Conservation (phyloP, 805 yeast genomes). For the Candida xiaguanensis region DNA sequence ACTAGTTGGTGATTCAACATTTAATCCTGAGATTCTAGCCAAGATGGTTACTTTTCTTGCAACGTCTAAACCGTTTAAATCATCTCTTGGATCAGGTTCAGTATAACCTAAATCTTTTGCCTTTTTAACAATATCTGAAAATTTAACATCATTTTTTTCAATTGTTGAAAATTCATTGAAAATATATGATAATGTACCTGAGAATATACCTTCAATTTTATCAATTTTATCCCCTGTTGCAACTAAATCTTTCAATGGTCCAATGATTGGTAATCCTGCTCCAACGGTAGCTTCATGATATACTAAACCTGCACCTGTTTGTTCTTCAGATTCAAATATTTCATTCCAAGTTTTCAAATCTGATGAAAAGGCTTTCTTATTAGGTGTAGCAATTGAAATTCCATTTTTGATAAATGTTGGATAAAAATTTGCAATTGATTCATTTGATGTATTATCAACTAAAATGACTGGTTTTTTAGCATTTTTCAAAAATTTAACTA, state of each 20-base stretch:
- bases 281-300: conserved; percentile 99
- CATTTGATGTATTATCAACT: conserved; percentile 93
- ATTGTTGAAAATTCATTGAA: conserved; percentile 88
- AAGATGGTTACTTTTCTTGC: conserved; percentile 97
- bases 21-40: conserved; percentile 86
- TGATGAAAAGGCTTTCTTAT: conserved; percentile 93
- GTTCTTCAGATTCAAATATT: conserved; percentile 55
- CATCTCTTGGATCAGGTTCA: conserved; percentile 99
- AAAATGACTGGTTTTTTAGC: conserved; percentile 76
- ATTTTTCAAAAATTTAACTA: conserved; percentile 58
- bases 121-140: conserved; percentile 82
- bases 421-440: conserved; percentile 69
- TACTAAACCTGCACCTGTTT: conserved; percentile 63
- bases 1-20: conserved; percentile 81
- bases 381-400: conserved; percentile 95
- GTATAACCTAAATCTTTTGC: conserved; percentile 95
- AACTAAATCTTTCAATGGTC: conserved; percentile 82
- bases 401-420: conserved; percentile 71
- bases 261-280: conserved; percentile 94
- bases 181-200: conserved; percentile 93
- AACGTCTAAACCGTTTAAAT: conserved; percentile 94
- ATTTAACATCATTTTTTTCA: conserved; percentile 55
- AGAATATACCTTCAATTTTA: conserved; percentile 92
- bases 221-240: conserved; percentile 91
- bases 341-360: conserved; percentile 71